These are phyloP conservation scores for Clavispora santaluciae DNA, from an alignment of 805 yeast species.

Conservation along the genomic window DNA sequence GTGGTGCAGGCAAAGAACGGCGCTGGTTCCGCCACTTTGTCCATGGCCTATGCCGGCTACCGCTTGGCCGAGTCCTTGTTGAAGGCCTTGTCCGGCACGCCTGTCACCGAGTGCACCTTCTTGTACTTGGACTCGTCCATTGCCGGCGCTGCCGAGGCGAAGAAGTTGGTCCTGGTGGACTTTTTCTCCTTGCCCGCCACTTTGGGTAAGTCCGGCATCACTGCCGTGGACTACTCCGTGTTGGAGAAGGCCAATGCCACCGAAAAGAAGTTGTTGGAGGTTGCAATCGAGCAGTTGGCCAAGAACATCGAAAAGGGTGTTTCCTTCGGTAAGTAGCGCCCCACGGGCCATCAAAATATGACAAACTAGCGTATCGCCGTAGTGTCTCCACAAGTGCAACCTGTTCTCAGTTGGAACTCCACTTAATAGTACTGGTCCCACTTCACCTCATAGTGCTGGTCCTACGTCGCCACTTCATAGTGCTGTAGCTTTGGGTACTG, in stretches of 20 bases:
- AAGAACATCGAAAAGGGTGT: constrained; percentile 59
- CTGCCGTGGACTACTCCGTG: constrained; percentile 49
- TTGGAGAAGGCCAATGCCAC: constrained; percentile 44
- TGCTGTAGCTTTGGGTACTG: too few relatives aligned
- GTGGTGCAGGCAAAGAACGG: constrained; percentile 95
- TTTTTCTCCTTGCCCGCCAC: constrained; percentile 63
- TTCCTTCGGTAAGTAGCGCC: constrained; percentile 23
- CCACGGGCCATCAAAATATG: not conserved
- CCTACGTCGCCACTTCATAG: too few relatives aligned
- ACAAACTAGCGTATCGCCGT: too few relatives aligned
- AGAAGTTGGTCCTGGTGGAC: constrained; percentile 40
- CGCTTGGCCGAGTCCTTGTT: constrained; percentile 59
- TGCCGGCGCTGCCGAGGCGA: constrained; percentile 49
- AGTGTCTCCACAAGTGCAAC: too few relatives aligned
- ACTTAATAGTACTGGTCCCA: too few relatives aligned
- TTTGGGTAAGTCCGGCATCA: constrained; percentile 51
- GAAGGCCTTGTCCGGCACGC: constrained; percentile 23
- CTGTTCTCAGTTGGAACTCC: too few relatives aligned
- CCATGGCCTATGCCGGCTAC: constrained; percentile 94
- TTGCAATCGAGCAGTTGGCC: constrained; percentile 50
- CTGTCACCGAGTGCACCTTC: constrained; percentile 45
- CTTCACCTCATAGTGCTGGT: too few relatives aligned
- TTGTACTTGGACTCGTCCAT: constrained; percentile 47
- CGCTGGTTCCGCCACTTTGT: constrained; percentile 89
- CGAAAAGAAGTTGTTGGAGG: constrained; percentile 52